A percentile compares a stretch with the other conserved stretches of the same genome.
These are phyloP conservation scores for Microbotryomycetes sp. DNA, from an alignment of 1,284 basidiomycete genomes.

Conservation along the genomic window DNA sequence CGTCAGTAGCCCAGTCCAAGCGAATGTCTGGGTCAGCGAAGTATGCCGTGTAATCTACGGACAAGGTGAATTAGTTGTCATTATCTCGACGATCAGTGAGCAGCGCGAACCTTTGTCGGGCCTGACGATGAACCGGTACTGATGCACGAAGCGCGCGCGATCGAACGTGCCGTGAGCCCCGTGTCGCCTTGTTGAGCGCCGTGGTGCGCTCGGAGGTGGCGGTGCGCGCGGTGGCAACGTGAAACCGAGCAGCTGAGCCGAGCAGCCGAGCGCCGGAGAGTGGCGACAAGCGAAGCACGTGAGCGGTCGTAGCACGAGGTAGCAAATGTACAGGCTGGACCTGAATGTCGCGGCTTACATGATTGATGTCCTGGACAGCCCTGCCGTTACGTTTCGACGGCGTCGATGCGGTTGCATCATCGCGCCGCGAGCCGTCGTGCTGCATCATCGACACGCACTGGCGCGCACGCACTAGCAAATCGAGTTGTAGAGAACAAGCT, in stretches of 20 bases:
- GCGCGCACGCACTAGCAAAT: no score
- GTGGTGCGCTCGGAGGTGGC: conserved; percentile 15
- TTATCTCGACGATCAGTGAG: neutral
- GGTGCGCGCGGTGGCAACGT: conserved; percentile 30
- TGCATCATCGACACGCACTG: no score
- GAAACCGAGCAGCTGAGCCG: conserved; percentile 34
- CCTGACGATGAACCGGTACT: conserved; percentile 88
- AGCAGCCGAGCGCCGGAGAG: neutral
- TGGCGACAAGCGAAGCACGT: no score
- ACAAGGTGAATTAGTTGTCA: conserved; percentile 25
- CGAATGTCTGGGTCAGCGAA: conserved; percentile 64
- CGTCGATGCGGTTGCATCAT: neutral
- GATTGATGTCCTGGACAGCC: neutral
- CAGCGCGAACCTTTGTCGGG: conserved; percentile 45
- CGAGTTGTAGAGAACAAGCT: no score
- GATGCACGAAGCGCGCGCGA: conserved; percentile 63
- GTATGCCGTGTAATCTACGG: conserved; percentile 85
- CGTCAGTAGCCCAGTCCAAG: conserved; percentile 85
- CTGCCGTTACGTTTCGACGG: neutral
- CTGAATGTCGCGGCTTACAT: neutral
- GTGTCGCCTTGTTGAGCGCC: conserved; percentile 20
- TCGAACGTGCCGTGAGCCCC: conserved; percentile 6
- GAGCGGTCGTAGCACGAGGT: no score
- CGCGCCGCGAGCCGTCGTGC: neutral
- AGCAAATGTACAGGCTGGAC: no score